Evolutionary conservation across 176 grass and related monocot genomes (phyloP).

Genomic region (Bolboschoenus planiculmis): DNA sequence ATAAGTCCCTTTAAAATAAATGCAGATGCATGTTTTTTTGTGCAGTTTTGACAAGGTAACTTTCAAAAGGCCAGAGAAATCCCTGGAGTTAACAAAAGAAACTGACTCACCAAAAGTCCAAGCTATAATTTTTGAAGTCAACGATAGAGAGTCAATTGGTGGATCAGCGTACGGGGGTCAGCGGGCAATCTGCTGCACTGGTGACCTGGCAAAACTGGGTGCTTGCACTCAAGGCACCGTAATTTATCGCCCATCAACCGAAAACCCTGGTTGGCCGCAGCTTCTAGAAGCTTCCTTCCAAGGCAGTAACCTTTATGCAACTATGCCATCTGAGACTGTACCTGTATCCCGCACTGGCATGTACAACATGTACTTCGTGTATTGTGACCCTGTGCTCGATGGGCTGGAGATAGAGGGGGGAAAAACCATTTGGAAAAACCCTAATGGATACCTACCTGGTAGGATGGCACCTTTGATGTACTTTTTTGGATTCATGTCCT

Average conservation of each 20-base stretch:
- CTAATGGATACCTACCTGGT: slow-evolving; percentile 83
- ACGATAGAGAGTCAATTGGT: slow-evolving; percentile 89
- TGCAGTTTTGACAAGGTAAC: slow-evolving; percentile 87
- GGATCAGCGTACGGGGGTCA: slow-evolving; percentile 97
- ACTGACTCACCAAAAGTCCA: slow-evolving; percentile 60
- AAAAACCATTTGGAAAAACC: slow-evolving; percentile 99
- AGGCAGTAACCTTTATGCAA: slow-evolving; percentile 63
- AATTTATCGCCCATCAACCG: slow-evolving; percentile 61
- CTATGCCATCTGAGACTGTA: slow-evolving; percentile 56
- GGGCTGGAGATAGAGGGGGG: slow-evolving; percentile 81
- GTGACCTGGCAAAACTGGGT: slow-evolving; percentile 89
- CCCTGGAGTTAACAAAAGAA: slow-evolving; percentile 39
- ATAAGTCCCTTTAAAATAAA: background rate
- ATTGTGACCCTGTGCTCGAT: slow-evolving; percentile 68
- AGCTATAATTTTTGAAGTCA: slow-evolving; percentile 84
- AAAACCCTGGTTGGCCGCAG: slow-evolving; percentile 78
- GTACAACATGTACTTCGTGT: slow-evolving; percentile 98
- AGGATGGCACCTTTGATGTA: slow-evolving; percentile 96
- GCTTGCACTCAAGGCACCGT: slow-evolving; percentile 73
- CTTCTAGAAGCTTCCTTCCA: slow-evolving; percentile 66
- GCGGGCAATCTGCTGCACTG: slow-evolving; percentile 87
- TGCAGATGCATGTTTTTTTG: slow-evolving; percentile 11
- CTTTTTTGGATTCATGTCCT: slow-evolving; percentile 93
- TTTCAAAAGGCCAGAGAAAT: slow-evolving; percentile 63
- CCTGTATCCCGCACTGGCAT: slow-evolving; percentile 77